A percentile compares a stretch with the other conserved stretches of the same genome.
These are phyloP conservation scores for Rhododendron molle DNA, from an alignment of 148 eudicot species.

Conservation along the genomic window DNA sequence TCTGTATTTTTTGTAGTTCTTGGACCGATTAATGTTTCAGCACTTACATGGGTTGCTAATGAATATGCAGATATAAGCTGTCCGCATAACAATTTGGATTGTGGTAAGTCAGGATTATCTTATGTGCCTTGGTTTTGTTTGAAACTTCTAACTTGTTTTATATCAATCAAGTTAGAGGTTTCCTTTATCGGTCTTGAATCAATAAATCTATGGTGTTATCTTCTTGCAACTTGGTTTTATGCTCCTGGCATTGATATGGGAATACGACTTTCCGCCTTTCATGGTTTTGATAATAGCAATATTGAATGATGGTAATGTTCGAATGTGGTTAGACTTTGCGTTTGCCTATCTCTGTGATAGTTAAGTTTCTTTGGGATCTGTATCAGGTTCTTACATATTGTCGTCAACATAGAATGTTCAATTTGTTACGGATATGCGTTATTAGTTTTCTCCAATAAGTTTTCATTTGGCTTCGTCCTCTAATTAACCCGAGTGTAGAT, in stretches of 20 bases:
- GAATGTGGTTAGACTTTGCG: not conserved
- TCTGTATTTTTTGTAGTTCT: not conserved
- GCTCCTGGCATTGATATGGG: conserved; percentile 67
- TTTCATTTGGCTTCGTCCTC: not conserved
- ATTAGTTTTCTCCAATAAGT: not conserved
- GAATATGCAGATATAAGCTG: conserved; percentile 62
- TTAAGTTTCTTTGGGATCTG: conserved; percentile 2
- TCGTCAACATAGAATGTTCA: not conserved
- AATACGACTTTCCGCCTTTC: conserved; percentile 77
- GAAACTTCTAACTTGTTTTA: not conserved
- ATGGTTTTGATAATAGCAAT: conserved; percentile 73
- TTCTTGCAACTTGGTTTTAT: conserved; percentile 62
- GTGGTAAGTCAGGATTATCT: conserved; percentile 39
- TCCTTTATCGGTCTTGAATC: not conserved
- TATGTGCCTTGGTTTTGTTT: not conserved
- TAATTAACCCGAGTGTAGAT: not conserved
- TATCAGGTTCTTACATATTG: not conserved
- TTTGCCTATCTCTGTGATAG: not conserved
- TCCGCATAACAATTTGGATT: conserved; percentile 69
- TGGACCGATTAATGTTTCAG: not conserved
- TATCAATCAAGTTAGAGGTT: not conserved
- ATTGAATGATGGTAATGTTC: conserved; percentile 56
- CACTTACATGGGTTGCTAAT: not conserved
- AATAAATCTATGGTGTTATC: not conserved
- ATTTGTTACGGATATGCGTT: not conserved